A percentile compares a stretch with the other conserved stretches of the same genome.
Evolutionary conservation across 345 rosid species (phyloP).

Genomic region (Microcos paniculata): DNA sequence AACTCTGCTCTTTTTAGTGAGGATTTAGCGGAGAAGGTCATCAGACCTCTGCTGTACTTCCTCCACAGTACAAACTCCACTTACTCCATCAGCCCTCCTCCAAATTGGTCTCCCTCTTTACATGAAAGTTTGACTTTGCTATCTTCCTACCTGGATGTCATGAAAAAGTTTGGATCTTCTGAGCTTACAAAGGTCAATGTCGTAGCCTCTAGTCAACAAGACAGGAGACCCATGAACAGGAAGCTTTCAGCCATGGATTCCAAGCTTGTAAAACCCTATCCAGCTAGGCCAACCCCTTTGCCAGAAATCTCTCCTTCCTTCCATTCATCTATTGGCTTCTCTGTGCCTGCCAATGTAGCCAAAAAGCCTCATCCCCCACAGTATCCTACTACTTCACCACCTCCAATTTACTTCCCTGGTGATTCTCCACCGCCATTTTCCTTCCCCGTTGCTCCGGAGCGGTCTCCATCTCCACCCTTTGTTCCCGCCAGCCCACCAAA

Average conservation of each 20-base stretch:
- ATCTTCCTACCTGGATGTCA: conserved; percentile 29
- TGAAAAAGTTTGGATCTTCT: conserved; percentile 46
- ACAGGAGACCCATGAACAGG: conserved; percentile 29
- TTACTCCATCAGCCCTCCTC: conserved; percentile 44
- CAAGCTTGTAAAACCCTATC: conserved; percentile 35
- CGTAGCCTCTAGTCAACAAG: conserved; percentile 29
- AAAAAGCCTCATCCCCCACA: conserved; percentile 37
- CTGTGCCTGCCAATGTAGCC: conserved; percentile 52
- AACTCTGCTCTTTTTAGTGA: conserved; percentile 18
- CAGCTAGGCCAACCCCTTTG: conserved; percentile 53
- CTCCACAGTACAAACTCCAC: conserved; percentile 54
- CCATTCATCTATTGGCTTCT: conserved; percentile 50
- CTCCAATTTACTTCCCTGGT: conserved; percentile 16
- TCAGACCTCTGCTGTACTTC: conserved; percentile 40
- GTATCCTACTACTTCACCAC: conserved; percentile 22
- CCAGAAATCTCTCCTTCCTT: conserved; percentile 41
- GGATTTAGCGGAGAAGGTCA: conserved; percentile 26
- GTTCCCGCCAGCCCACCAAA: conserved; percentile 30
- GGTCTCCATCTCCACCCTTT: conserved; percentile 39
- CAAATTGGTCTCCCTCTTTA: conserved; percentile 33
- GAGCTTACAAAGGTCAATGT: conserved; percentile 44
- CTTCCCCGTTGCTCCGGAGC: conserved; percentile 41
- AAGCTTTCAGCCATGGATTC: conserved; percentile 40
- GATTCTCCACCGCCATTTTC: conserved; percentile 28
- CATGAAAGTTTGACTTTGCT: conserved; percentile 21